phyloP scores from a whole-genome alignment of 2,329 filamentous ascomycete species.

The Cladorrhinum sp. region DNA sequence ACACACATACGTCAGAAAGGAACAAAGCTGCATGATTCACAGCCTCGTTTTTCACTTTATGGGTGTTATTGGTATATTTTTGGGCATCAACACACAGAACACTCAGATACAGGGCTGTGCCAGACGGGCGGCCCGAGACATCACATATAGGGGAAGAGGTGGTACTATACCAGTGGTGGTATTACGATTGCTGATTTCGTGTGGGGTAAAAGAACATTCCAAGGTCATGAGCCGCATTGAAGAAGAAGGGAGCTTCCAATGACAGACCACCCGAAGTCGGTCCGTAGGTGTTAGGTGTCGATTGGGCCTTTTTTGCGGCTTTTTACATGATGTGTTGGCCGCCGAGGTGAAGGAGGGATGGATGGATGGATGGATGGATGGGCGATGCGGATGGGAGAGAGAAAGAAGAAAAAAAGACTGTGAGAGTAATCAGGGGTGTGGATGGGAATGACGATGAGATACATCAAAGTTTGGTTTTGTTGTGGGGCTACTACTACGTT shows the following conservation, averaged over 20 bases:
- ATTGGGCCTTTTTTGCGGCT: neutral
- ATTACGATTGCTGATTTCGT: too few relatives aligned
- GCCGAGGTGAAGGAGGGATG: neutral
- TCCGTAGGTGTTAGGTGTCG: neutral
- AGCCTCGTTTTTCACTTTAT: neutral
- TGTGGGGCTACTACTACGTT: too few relatives aligned
- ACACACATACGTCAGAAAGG: neutral
- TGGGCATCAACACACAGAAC: neutral
- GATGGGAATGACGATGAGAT: neutral
- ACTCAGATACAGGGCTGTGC: neutral
- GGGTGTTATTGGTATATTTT: neutral
- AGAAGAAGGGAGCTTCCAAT: neutral
- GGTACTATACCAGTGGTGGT: too few relatives aligned
- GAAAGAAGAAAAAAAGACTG: too few relatives aligned
- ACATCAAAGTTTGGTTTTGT: neutral
- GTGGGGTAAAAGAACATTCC: too few relatives aligned
- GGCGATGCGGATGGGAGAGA: too few relatives aligned
- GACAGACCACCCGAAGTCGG: neutral
- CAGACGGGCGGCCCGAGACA: too few relatives aligned
- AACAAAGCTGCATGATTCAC: neutral
- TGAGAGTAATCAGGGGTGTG: neutral
- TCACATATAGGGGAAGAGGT: too few relatives aligned
- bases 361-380: neutral
- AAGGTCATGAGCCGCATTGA: neutral
- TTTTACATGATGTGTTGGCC: neutral